Evolutionary conservation across 495 filamentous ascomycete species (phyloP), one percentile per base, ranked within the genome.

Genomic region (Hapsidospora chrysogenum): DNA sequence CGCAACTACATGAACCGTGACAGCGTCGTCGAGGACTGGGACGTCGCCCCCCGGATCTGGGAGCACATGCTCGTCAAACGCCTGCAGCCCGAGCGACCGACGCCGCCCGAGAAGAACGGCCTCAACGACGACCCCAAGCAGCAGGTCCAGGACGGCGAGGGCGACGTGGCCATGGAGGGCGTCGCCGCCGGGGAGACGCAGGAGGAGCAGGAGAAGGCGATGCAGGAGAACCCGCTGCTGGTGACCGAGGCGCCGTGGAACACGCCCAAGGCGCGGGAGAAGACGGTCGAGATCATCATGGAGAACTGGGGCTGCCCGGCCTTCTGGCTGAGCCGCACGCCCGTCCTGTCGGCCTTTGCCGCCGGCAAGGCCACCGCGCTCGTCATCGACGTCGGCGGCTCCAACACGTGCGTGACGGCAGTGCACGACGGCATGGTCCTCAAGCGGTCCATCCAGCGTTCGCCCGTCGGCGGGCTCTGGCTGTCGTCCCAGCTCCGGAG

Each of bases 171-270:
- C 40, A 77, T 81, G 71, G 47, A 51, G 13, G 49, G 53, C n/a
- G 46, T 51, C 4, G 23, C 6, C 23, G 40, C 30, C 19, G 33
- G 25, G 18, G 77, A 80, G 30, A 63, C 43, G 8, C 53, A 68
- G 27, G 83, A 86, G 36, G 62, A 66, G 52, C 41, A 72, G 28
- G 84, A 92, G 52, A 84, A 81, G 49, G 71, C 82, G 23, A 63
- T 97, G 33, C 68, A 73, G 17, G 92, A 97, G 44, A 86, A 78
- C 52, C 92, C 89, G 9, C 61, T 97, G 43, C 66, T 97, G 27
- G 84, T 96, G 77, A 92, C 80, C 3, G 89, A 97, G 60, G 78
- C 83, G 15, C 79, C 80, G 18, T 95, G 86, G 87, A 96, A 92
- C 52, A 62, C 78, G 15, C 53, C 69, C 11, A 96, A 93, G 57